Conservation (phyloP, 768 basidiomycete genomes). For the Suillus bovinus region DNA sequence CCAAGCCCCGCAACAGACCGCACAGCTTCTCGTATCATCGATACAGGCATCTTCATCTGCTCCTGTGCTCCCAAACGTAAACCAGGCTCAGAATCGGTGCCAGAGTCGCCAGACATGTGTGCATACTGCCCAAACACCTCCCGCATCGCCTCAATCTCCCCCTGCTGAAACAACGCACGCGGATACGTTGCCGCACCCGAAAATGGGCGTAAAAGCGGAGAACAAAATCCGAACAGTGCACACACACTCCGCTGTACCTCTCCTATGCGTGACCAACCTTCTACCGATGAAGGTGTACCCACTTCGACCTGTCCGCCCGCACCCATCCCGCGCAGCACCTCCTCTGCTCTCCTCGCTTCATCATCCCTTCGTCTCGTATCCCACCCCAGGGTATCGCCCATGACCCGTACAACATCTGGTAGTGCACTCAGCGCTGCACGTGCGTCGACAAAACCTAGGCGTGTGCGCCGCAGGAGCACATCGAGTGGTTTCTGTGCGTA, state of each 20-base stretch:
- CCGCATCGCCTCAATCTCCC: conserved; percentile 45
- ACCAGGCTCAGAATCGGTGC: conserved; percentile 20
- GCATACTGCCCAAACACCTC: conserved; percentile 34
- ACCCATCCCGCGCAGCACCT: conserved; percentile 86
- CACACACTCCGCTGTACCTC: background rate
- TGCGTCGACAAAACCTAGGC: conserved; percentile 93
- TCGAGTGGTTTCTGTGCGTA: conserved; percentile 93
- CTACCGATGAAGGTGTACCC: conserved; percentile 17
- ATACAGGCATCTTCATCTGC: conserved; percentile 39
- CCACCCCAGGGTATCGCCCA: conserved; percentile 88
- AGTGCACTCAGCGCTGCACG: conserved; percentile 82
- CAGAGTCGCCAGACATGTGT: background rate
- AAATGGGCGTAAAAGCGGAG: background rate
- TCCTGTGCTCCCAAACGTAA: conserved; percentile 6
- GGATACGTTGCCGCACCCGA: conserved; percentile 35
- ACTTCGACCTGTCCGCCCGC: conserved; percentile 17
- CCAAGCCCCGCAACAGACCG: conserved; percentile 23
- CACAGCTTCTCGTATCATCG: conserved; percentile 34
- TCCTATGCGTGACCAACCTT: conserved; percentile 15
- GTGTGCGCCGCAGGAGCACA: conserved; percentile 88
- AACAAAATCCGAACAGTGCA: background rate
- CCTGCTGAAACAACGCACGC: conserved; percentile 55
- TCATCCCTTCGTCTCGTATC: conserved; percentile 50
- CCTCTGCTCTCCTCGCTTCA: conserved; percentile 60
- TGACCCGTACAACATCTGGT: conserved; percentile 87